Evolutionary conservation across 345 rosid species (phyloP), one percentile per base, ranked within the genome.

Genomic region (Citrus trifoliata): DNA sequence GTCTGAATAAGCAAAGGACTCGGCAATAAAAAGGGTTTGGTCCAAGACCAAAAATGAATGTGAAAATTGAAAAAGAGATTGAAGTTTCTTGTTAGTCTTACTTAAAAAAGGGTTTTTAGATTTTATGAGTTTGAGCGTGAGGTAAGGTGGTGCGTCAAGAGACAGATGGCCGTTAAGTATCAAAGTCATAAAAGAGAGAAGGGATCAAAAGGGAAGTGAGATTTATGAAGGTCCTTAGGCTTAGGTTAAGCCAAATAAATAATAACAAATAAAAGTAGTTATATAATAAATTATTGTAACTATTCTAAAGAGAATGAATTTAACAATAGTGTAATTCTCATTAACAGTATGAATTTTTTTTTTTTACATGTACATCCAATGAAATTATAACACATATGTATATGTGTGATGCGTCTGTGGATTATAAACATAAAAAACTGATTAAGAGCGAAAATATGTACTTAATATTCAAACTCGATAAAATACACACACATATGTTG

Each of bases 131-230:
- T 6, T 51, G 76, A 2, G 35, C 16, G 13, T 83, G 83, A 81
- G 79, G 87, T 86, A 77, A 86, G 87, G 75, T 77, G 59, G 72
- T 83, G 87, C 87, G 87, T 86, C 88, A 80, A 86, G 10, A 32
- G 74, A 83, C 87, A 80, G 53, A 74, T 83, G 85, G 80, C 86
- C 56, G 4, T 16, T 7, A 33, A 82, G 67, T 64, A 63, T 75
- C 75, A 46, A 70, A 66, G 78, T 80, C 80, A 65, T 55, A 83
- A 46, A 73, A 71, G 76, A 67, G 80, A 76, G 33, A 46, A 13
- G 51, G 18, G 51, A 46, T 46, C 51, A 46, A 46, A 53, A 6
- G 55, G 58, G 58, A 5, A 18, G 22, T 53, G 58, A 18, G 58
- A 53, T 53, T 1, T 0, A 46, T 3, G 51, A 46, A 46, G 16